A percentile compares a stretch with the other conserved stretches of the same genome.
Evolutionary conservation across 352 stramenopile species (phyloP).

Genomic region (Pythium myriotylum): DNA sequence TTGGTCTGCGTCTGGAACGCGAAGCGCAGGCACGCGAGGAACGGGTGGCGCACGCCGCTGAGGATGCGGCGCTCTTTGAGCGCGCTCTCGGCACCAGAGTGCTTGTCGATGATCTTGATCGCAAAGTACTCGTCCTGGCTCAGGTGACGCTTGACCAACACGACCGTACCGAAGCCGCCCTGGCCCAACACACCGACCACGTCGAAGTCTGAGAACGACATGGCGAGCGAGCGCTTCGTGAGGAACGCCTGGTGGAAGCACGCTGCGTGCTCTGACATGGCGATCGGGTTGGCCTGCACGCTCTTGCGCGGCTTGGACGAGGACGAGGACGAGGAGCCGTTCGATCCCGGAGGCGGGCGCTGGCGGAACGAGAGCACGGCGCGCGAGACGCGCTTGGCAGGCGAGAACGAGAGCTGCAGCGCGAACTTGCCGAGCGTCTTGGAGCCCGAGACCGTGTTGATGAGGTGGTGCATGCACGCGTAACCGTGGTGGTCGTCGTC

Average conservation of each 20-base stretch:
- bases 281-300: conserved; percentile 76
- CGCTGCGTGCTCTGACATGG: conserved; percentile 70
- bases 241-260: conserved; percentile 86
- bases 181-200: conserved; percentile 83
- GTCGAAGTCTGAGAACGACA: conserved; percentile 87
- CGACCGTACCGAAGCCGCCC: conserved; percentile 79
- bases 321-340: conserved; percentile 32
- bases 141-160: conserved; percentile 79
- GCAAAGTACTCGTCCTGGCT: conserved; percentile 81
- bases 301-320: conserved; percentile 24
- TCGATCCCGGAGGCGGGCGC: conserved; percentile 31
- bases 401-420: conserved; percentile 83
- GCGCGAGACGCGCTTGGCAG: conserved; percentile 80
- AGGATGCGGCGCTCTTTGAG: conserved; percentile 80
- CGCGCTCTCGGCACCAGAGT: conserved; percentile 71
- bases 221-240: conserved; percentile 77
- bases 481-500: conserved; percentile 81
- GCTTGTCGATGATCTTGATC: conserved; percentile 90
- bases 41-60: conserved; percentile 76
- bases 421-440: conserved; percentile 75
- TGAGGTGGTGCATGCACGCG: conserved; percentile 50
- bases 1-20: conserved; percentile 88
- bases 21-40: conserved; percentile 81
- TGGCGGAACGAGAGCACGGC: conserved; percentile 84
- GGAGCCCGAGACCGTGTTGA: conserved; percentile 81